A percentile compares a stretch with the other conserved stretches of the same genome.
phyloP scores from a whole-genome alignment of 345 rosid genomes.

The Salix purpurea region DNA sequence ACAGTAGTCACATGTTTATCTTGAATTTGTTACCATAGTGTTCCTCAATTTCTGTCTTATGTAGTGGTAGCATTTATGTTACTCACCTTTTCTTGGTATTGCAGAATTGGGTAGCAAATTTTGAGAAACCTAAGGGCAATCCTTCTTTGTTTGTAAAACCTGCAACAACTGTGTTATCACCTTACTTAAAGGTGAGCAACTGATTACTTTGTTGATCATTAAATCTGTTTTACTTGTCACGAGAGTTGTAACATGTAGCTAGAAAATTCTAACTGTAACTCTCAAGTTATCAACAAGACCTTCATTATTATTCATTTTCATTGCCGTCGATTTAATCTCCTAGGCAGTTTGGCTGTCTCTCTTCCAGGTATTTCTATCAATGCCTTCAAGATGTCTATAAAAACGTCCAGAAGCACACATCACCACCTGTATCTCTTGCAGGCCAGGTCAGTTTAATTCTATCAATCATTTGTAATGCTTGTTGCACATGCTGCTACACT shows the following conservation, averaged over 20 bases:
- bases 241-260: neutral
- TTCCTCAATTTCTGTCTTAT: neutral
- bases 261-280: constrained; percentile 3
- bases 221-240: neutral
- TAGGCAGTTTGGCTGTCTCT: constrained; percentile 93
- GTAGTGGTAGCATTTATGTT: neutral
- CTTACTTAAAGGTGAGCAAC: constrained; percentile 81
- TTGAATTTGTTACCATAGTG: neutral
- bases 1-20: neutral
- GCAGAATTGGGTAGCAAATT: constrained; percentile 89
- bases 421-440: constrained; percentile 90
- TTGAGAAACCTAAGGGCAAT: constrained; percentile 95
- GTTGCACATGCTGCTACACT: constrained; percentile 4
- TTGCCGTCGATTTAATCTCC: constrained; percentile 16
- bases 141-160: constrained; percentile 84
- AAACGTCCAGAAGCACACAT: constrained; percentile 59
- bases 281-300: neutral
- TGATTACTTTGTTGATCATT: neutral
- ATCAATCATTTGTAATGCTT: neutral
- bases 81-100: constrained; percentile 8
- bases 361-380: constrained; percentile 91
- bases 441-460: constrained; percentile 64
- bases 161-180: constrained; percentile 85
- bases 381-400: constrained; percentile 61
- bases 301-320: neutral